Evolutionary conservation across 2,329 filamentous ascomycete species (phyloP).

Genomic region (Aureobasidium uvarum): DNA sequence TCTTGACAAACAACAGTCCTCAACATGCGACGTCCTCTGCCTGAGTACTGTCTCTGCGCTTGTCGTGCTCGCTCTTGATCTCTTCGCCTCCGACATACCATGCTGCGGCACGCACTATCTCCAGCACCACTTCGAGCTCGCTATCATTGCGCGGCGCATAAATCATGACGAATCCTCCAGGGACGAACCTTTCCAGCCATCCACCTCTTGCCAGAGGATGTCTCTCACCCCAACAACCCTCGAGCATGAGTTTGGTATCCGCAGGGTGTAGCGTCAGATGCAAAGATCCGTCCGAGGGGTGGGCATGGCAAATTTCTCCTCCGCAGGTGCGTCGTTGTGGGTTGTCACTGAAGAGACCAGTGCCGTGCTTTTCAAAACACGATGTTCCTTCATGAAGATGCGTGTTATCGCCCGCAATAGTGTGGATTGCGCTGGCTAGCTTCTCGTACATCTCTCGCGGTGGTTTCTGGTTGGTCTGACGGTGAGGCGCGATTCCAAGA

Average conservation of each 20-base stretch:
- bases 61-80: slow-evolving; percentile 31
- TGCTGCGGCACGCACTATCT: slow-evolving; percentile 70
- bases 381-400: slow-evolving; percentile 57
- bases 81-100: slow-evolving; percentile 59
- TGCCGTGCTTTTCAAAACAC: slow-evolving; percentile 78
- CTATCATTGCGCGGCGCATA: slow-evolving; percentile 71
- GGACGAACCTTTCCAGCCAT: slow-evolving; percentile 66
- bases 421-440: slow-evolving; percentile 55
- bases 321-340: slow-evolving; percentile 68
- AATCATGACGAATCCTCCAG: slow-evolving; percentile 73
- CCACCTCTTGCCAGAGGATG: slow-evolving; percentile 65
- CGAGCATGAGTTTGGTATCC: slow-evolving; percentile 69
- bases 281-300: slow-evolving; percentile 71
- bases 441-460: slow-evolving; percentile 54
- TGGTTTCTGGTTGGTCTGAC: slow-evolving; percentile 69
- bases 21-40: background rate
- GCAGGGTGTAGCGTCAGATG: slow-evolving; percentile 78
- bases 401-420: slow-evolving; percentile 50
- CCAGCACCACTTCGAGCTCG: slow-evolving; percentile 65
- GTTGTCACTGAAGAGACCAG: slow-evolving; percentile 67
- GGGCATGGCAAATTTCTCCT: slow-evolving; percentile 80
- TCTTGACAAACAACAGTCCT: background rate
- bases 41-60: slow-evolving; percentile 20
- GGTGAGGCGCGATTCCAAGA: slow-evolving; percentile 75
- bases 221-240: slow-evolving; percentile 74